Evolutionary conservation across 2,329 filamentous ascomycete genomes (phyloP).

Genomic region (Septoria petroselini): DNA sequence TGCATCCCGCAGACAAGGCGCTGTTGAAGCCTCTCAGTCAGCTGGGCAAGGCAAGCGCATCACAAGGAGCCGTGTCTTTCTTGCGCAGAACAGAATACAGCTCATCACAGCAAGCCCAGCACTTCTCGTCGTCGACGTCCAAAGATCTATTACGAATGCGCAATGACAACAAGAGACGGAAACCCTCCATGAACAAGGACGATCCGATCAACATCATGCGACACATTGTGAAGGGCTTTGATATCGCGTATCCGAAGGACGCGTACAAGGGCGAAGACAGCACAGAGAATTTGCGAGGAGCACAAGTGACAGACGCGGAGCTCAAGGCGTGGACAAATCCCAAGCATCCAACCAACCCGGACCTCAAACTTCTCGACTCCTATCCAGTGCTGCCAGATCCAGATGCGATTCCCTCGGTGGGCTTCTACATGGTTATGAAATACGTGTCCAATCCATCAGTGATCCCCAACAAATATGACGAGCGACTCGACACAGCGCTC

Average conservation of each 20-base stretch:
- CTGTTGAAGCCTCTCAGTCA: slow-evolving; percentile 80
- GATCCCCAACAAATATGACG: slow-evolving; percentile 51
- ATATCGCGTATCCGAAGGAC: slow-evolving; percentile 62
- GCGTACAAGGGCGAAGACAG: slow-evolving; percentile 66
- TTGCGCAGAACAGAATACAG: slow-evolving; percentile 96
- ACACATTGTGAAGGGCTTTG: slow-evolving; percentile 61
- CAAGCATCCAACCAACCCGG: slow-evolving; percentile 57
- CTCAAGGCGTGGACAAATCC: slow-evolving; percentile 59
- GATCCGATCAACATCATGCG: slow-evolving; percentile 61
- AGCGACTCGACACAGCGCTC: slow-evolving; percentile 58
- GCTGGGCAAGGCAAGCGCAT: slow-evolving; percentile 76
- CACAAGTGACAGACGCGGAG: slow-evolving; percentile 54
- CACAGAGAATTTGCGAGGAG: slow-evolving; percentile 51
- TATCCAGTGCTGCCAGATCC: slow-evolving; percentile 62
- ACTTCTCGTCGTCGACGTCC: slow-evolving; percentile 54
- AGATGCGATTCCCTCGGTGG: slow-evolving; percentile 57
- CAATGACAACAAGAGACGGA: slow-evolving; percentile 43
- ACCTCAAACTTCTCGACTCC: slow-evolving; percentile 56
- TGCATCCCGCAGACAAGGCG: slow-evolving; percentile 79
- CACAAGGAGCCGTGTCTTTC: slow-evolving; percentile 81
- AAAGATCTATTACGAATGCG: slow-evolving; percentile 49
- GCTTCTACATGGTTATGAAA: slow-evolving; percentile 59
- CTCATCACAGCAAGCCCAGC: slow-evolving; percentile 51
- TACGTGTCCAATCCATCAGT: slow-evolving; percentile 59
- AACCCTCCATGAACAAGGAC: slow-evolving; percentile 46